Evolutionary conservation across 805 yeast genomes (phyloP).

Genomic region (Nakazawaea ernobii): DNA sequence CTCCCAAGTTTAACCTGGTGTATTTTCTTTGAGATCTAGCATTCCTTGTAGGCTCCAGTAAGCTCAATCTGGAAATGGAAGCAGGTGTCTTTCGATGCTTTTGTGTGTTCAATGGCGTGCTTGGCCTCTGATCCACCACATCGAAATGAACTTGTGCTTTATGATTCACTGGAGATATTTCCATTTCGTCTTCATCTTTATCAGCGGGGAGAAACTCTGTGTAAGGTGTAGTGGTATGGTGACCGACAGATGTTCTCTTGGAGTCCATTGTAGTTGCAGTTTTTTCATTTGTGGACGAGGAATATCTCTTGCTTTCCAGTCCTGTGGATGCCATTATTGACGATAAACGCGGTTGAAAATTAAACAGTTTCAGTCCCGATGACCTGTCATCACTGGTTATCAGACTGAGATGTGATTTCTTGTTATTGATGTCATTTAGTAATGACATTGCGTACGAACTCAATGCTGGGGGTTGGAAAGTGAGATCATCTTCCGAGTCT

Average conservation of each 20-base stretch:
- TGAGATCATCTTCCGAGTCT: slow-evolving; percentile 33
- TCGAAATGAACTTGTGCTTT: background rate
- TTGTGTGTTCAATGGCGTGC: background rate
- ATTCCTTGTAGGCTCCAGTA: background rate
- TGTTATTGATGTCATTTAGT: slow-evolving; percentile 28
- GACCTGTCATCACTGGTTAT: background rate
- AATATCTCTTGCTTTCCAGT: background rate
- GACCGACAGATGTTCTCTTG: slow-evolving; percentile 3
- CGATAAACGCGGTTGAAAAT: slow-evolving; percentile 6
- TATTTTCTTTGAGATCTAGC: slow-evolving; percentile 26
- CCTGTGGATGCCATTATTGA: background rate
- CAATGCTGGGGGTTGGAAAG: slow-evolving; percentile 46
- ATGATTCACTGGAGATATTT: background rate
- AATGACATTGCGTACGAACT: slow-evolving; percentile 49
- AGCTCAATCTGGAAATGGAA: background rate
- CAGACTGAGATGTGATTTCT: background rate
- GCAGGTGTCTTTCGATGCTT: background rate
- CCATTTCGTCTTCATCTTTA: background rate
- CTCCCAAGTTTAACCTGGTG: slow-evolving; percentile 35
- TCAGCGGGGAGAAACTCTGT: background rate
- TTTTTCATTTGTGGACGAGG: background rate
- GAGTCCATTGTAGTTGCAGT: background rate
- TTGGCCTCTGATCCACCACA: background rate
- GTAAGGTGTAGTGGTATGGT: slow-evolving; percentile 2
- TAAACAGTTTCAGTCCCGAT: background rate